These are phyloP conservation scores for Anacardium occidentale DNA, from an alignment of 345 rosid species.

Conservation along the genomic window DNA sequence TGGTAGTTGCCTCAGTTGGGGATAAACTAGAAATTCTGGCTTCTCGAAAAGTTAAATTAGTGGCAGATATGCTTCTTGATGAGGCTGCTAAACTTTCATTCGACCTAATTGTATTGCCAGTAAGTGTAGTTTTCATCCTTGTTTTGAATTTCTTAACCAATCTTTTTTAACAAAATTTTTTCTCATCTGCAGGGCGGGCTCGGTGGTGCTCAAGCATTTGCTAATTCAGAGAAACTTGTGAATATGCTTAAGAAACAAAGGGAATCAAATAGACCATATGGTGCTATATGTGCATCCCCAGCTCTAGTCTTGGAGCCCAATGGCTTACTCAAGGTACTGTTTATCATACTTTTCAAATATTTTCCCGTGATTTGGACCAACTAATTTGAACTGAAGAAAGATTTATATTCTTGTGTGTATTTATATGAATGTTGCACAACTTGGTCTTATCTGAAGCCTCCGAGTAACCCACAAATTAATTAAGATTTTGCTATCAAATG, in stretches of 20 bases:
- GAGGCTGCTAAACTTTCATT: constrained; percentile 81
- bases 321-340: constrained; percentile 81
- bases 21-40: constrained; percentile 71
- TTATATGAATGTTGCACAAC: background rate
- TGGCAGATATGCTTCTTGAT: constrained; percentile 79
- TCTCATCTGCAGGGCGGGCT: constrained; percentile 67
- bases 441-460: background rate
- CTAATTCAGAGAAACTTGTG: constrained; percentile 76
- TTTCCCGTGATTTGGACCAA: background rate
- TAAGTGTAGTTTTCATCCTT: constrained; percentile 31
- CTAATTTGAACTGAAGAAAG: background rate
- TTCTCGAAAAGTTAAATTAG: constrained; percentile 80
- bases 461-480: background rate
- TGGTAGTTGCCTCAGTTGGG: constrained; percentile 82
- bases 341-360: background rate
- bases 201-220: constrained; percentile 91
- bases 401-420: background rate
- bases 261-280: constrained; percentile 76
- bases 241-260: constrained; percentile 69
- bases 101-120: constrained; percentile 87
- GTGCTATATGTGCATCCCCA: constrained; percentile 97
- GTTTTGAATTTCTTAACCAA: background rate
- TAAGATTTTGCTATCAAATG: background rate
- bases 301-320: constrained; percentile 86
- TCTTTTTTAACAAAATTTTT: background rate